phyloP scores from a whole-genome alignment of 441 rosid genomes.

The Melastoma candidum region DNA sequence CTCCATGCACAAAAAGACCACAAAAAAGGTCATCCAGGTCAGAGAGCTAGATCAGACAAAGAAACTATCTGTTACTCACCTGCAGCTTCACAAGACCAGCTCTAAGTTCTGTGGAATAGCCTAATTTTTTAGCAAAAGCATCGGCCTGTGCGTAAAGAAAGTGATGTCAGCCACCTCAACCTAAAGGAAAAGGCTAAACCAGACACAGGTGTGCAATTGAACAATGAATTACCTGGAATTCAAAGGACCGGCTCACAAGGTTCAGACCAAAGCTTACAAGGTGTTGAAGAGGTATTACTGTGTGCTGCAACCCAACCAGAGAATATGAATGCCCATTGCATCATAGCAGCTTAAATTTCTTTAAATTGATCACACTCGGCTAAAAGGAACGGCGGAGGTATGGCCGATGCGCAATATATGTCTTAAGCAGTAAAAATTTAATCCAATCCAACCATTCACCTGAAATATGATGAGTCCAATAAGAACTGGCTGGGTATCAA shows the following conservation, averaged over 20 bases:
- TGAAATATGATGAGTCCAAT: slow-evolving; percentile 94
- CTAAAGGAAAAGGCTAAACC: background rate
- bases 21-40: too few relatives aligned
- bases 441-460: slow-evolving; percentile 30
- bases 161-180: background rate
- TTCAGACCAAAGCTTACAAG: slow-evolving; percentile 79
- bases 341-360: background rate
- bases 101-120: slow-evolving; percentile 68
- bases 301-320: slow-evolving; percentile 48
- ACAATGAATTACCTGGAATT: slow-evolving; percentile 67
- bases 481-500: slow-evolving; percentile 91
- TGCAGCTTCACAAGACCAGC: slow-evolving; percentile 91
- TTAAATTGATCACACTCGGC: background rate
- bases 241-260: slow-evolving; percentile 89
- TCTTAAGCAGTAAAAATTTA: background rate
- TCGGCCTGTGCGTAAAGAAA: slow-evolving; percentile 58
- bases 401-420: background rate
- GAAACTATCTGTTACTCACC: slow-evolving; percentile 33
- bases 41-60: too few relatives aligned
- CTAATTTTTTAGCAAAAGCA: slow-evolving; percentile 90
- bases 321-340: background rate
- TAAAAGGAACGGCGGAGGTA: background rate
- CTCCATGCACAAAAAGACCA: too few relatives aligned
- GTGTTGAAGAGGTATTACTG: slow-evolving; percentile 83
- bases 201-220: background rate